A percentile compares a stretch with the other conserved stretches of the same genome.
These are phyloP conservation scores for Fusarium nelsonii DNA, from an alignment of 2,329 filamentous ascomycete genomes.

Conservation along the genomic window DNA sequence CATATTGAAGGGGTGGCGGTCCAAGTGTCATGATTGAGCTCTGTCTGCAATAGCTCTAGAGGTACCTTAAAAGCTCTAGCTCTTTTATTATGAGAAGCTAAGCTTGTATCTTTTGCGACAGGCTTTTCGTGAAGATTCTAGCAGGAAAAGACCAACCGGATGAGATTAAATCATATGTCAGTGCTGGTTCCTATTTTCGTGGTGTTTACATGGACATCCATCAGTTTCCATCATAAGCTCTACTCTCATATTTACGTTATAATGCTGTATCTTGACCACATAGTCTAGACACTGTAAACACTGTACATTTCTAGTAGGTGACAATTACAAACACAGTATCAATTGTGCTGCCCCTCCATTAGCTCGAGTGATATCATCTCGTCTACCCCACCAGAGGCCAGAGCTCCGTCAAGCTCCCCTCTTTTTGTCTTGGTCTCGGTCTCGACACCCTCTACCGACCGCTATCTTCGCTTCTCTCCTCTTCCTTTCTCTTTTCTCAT, in stretches of 20 bases:
- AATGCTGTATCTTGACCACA: constrained; percentile 24
- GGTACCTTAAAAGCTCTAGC: neutral
- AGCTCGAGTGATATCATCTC: constrained; percentile 48
- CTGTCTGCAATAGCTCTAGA: neutral
- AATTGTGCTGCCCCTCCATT: constrained; percentile 46
- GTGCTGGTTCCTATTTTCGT: neutral
- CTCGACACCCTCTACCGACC: constrained; percentile 25
- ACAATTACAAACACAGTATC: constrained; percentile 34
- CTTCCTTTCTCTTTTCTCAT: constrained; percentile 31
- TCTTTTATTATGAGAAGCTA: neutral
- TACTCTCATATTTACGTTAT: constrained; percentile 19
- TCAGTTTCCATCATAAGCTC: constrained; percentile 24
- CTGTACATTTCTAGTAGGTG: constrained; percentile 1
- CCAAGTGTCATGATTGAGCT: constrained; percentile 16
- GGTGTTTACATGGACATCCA: neutral
- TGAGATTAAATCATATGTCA: neutral
- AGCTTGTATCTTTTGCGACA: neutral
- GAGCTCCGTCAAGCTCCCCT: constrained; percentile 50
- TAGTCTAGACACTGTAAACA: neutral
- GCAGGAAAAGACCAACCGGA: too few relatives aligned
- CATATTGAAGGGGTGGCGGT: neutral
- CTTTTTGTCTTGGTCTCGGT: constrained; percentile 41
- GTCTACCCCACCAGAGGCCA: constrained; percentile 38
- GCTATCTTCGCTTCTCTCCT: constrained; percentile 24
- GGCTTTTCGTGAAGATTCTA: neutral